Evolutionary conservation across 1,139 yeast species (phyloP).

Genomic region (Eremothecium sinecaudum): DNA sequence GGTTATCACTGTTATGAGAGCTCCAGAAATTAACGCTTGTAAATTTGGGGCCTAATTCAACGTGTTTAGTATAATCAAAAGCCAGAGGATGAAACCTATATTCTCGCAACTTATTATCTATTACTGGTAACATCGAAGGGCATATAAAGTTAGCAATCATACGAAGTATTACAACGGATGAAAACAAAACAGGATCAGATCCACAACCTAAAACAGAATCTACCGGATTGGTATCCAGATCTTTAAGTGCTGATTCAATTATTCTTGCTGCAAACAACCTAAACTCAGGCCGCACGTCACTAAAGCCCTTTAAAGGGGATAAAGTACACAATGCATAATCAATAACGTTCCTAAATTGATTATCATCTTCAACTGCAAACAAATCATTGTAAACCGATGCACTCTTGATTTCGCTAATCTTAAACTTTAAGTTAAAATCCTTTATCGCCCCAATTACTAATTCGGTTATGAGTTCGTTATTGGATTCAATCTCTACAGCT

Average conservation of each 20-base stretch:
- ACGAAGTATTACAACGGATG: conserved; percentile 14
- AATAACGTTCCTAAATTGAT: conserved; percentile 40
- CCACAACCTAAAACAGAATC: conserved; percentile 36
- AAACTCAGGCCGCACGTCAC: background rate
- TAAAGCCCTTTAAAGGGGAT: conserved; percentile 13
- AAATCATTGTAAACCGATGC: conserved; percentile 27
- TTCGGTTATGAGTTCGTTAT: background rate
- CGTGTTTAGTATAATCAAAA: no score
- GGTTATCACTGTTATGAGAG: no score
- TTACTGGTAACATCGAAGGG: background rate
- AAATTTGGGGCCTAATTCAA: no score
- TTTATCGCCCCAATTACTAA: background rate
- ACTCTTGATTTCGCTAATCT: background rate
- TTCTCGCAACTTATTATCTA: conserved; percentile 9
- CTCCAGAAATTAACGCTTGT: no score
- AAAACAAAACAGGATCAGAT: conserved; percentile 17
- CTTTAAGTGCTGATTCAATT: background rate
- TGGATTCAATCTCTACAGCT: conserved; percentile 12
- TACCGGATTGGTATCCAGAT: conserved; percentile 16
- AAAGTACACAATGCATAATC: conserved; percentile 21
- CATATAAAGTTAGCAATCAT: background rate
- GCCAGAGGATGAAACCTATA: conserved; percentile 17
- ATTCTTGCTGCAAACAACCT: conserved; percentile 1
- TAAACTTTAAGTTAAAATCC: background rate
- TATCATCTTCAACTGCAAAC: conserved; percentile 45